Percentiles rank a stretch among this genome's conserved stretches.
These are phyloP conservation scores for Candida tropicalis DNA, from an alignment of 1,139 yeast genomes.

Conservation along the genomic window DNA sequence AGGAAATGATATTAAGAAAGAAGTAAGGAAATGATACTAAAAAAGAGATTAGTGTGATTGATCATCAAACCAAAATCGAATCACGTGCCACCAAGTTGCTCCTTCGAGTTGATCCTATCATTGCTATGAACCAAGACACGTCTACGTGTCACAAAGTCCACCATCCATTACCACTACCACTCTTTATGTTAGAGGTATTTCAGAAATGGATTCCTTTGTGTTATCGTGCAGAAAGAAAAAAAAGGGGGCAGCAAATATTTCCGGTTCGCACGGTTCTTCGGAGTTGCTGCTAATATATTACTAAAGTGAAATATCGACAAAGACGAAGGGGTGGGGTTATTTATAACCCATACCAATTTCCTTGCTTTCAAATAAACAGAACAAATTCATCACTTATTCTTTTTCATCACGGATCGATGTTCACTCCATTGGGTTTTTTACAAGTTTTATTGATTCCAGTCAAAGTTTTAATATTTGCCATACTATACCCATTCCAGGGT, in stretches of 20 bases:
- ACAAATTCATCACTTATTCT: too few relatives aligned
- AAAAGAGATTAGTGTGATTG: too few relatives aligned
- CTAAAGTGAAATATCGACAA: neutral
- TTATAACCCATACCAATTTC: too few relatives aligned
- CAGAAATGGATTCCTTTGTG: too few relatives aligned
- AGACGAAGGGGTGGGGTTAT: neutral
- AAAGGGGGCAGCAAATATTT: neutral
- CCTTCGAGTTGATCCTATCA: too few relatives aligned
- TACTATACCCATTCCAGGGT: slow-evolving; percentile 1
- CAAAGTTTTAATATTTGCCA: neutral
- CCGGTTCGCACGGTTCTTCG: neutral
- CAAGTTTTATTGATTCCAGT: slow-evolving; percentile 1
- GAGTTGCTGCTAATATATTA: slow-evolving; percentile 3
- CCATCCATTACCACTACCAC: too few relatives aligned
- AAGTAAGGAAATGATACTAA: neutral
- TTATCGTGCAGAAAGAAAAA: neutral
- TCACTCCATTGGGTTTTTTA: neutral
- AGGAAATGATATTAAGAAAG: neutral
- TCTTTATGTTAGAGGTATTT: too few relatives aligned
- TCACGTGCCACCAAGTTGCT: too few relatives aligned
- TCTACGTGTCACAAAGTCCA: too few relatives aligned
- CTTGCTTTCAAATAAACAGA: too few relatives aligned
- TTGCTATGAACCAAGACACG: too few relatives aligned
- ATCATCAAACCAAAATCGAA: too few relatives aligned
- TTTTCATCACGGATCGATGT: neutral